phyloP scores from a whole-genome alignment of 1,139 yeast species.

The Pichia sp. region DNA sequence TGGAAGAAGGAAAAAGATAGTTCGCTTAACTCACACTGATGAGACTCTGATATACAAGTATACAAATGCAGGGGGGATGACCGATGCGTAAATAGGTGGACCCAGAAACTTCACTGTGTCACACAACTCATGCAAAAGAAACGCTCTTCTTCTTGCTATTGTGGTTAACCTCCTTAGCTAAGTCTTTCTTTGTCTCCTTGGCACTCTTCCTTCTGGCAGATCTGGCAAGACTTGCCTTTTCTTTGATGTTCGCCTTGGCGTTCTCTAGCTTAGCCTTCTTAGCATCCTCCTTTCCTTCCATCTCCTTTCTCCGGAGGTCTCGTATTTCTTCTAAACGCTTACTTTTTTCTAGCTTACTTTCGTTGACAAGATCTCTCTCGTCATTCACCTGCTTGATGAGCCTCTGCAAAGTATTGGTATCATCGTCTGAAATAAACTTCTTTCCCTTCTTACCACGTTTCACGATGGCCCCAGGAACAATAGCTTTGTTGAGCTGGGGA shows the following conservation, averaged over 20 bases:
- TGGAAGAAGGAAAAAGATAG: neutral
- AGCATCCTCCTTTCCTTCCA: conserved; percentile 74
- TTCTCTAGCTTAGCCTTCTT: conserved; percentile 67
- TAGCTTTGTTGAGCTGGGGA: conserved; percentile 76
- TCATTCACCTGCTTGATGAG: conserved; percentile 79
- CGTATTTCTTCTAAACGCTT: conserved; percentile 86
- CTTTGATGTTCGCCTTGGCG: conserved; percentile 74
- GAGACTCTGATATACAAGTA: neutral
- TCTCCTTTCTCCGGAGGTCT: conserved; percentile 78
- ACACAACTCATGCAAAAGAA: conserved; percentile 30
- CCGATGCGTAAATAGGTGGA: too few species aligned
- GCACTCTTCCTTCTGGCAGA: conserved; percentile 66
- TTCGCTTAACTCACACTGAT: neutral
- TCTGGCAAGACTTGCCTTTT: conserved; percentile 66
- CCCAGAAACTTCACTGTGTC: neutral
- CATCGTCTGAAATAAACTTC: conserved; percentile 74
- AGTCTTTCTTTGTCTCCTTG: conserved; percentile 40
- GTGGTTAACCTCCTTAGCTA: conserved; percentile 28
- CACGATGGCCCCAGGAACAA: conserved; percentile 74
- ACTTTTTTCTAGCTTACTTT: conserved; percentile 85
- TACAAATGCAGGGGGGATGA: neutral
- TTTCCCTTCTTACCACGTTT: conserved; percentile 89
- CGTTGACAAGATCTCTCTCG: conserved; percentile 73
- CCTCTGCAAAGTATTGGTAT: conserved; percentile 58
- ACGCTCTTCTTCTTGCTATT: conserved; percentile 34